Base-by-base conservation (phyloP, 2,329 filamentous ascomycete species). In the Colletotrichum tofieldiae region DNA sequence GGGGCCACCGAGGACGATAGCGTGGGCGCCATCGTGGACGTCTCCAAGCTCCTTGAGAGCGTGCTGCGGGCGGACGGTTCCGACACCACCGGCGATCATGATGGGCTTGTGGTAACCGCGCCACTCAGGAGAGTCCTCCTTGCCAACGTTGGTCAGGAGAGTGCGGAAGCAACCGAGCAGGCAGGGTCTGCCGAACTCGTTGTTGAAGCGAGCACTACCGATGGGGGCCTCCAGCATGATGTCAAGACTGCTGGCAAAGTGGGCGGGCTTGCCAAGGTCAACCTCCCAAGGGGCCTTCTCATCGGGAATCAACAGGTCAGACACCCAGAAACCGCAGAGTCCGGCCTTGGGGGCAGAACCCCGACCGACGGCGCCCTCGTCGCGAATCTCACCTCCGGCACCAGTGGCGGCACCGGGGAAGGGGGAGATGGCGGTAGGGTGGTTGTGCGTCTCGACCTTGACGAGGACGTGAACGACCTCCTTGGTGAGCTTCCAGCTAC, bases 161-260 rank as follows among this genome's bases (percentile, higher is more conserved):
- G 96, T 99, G 73, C 96, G 89, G 87, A 99, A 99, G 79, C 95
- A 96, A 29, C 96, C 96, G 3, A 93, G 90, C 16, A 97, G 92
- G 79, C 93, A 95, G 45, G 96, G 96, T 47, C 96, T 90, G 35
- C 96, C 96, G 78, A 98, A 99, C 79, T 98, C 96, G 79, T 99
- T 99, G 86, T 98, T 98, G 87, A 97, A 98, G 26, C 94, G 91
- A 62, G 96, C 96, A 77, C 94, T 96, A 45, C 96, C 96, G 77
- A 99, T 96, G 0, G 96, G 96, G 0, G 95, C 96, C 81, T 99
- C 96, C 14, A 98, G 87, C 96, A 99, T 98, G 77, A 99, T 98
- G 80, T 98, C 95, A 47, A 98, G 86, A 83, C 93, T 95, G 84
- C 94, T 97, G 26, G 96, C 95, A 79, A 98, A 96, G 83, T 99